Conservation (phyloP, 2,329 filamentous ascomycete species). For the Allantophomopsis cytisporea region DNA sequence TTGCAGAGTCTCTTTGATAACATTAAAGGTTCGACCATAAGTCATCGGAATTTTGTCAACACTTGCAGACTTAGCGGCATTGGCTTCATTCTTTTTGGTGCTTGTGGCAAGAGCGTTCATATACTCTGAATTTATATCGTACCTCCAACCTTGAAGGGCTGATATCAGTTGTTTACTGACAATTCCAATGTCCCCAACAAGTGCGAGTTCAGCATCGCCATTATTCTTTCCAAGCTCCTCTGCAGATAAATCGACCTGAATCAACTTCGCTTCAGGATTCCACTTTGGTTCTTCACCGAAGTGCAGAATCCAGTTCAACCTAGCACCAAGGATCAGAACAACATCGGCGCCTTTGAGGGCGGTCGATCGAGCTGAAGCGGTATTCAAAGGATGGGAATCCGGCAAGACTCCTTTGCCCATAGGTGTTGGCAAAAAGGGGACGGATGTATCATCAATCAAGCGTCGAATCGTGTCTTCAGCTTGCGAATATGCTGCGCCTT, state of each 20-base stretch:
- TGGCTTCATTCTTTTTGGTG: constrained; percentile 31
- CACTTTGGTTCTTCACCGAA: constrained; percentile 41
- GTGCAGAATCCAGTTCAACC: constrained; percentile 44
- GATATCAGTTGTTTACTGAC: constrained; percentile 30
- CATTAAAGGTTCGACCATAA: constrained; percentile 34
- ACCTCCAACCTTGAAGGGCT: constrained; percentile 29
- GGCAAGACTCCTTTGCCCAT: constrained; percentile 45
- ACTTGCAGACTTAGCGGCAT: constrained; percentile 26
- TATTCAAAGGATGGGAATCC: constrained; percentile 36
- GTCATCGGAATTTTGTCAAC: constrained; percentile 27
- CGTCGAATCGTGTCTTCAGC: constrained; percentile 29
- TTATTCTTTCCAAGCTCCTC: constrained; percentile 39
- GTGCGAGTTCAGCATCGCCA: constrained; percentile 29
- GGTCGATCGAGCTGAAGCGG: constrained; percentile 35
- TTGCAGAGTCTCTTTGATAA: constrained; percentile 35
- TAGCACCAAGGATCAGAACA: constrained; percentile 36
- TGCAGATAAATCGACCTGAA: constrained; percentile 38
- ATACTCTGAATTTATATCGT: constrained; percentile 21
- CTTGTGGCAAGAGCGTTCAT: constrained; percentile 18
- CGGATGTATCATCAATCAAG: constrained; percentile 29
- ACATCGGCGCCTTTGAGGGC: constrained; percentile 39
- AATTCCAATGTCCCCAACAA: constrained; percentile 35
- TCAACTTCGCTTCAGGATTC: constrained; percentile 31
- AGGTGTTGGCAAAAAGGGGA: constrained; percentile 42
- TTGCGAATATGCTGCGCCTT: constrained; percentile 38